phyloP scores from a whole-genome alignment of 148 eudicot genomes.

The Linanthus parryae region DNA sequence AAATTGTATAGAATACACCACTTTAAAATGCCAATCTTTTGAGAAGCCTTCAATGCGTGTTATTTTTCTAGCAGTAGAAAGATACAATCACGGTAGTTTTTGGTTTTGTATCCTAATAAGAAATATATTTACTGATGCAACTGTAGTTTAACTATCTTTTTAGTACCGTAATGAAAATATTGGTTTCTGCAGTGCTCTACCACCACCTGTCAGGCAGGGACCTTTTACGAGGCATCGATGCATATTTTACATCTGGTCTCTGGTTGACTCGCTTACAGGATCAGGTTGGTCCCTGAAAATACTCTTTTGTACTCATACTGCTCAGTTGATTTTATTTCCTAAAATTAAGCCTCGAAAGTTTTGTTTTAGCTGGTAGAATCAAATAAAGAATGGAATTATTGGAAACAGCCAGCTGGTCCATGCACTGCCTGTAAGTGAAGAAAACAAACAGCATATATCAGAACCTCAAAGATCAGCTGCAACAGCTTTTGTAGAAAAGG shows the following conservation, averaged over 20 bases:
- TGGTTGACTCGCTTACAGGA: conserved; percentile 98
- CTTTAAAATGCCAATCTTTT: no score
- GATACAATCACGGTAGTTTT: no score
- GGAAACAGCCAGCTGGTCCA: conserved; percentile 69
- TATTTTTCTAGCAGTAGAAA: no score
- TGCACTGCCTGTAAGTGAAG: conserved; percentile 43
- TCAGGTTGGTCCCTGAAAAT: conserved; percentile 40
- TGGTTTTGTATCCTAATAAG: no score
- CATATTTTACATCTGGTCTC: conserved; percentile 89
- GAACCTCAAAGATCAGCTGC: conserved; percentile 85
- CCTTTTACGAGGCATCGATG: conserved; percentile 91
- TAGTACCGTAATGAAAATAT: conserved; percentile 12
- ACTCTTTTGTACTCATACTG: not conserved
- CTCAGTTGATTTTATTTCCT: not conserved
- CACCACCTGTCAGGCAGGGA: conserved; percentile 97
- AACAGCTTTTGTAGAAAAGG: conserved; percentile 78
- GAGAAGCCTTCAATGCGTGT: no score
- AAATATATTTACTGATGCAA: no score
- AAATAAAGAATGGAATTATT: conserved; percentile 83
- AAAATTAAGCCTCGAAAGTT: conserved; percentile 1
- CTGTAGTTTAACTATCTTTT: no score
- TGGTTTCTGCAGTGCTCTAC: conserved; percentile 73
- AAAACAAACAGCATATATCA: conserved; percentile 35
- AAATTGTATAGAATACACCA: no score
- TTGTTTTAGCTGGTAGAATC: conserved; percentile 73